Evolutionary conservation across 345 rosid species (phyloP), one percentile per base, ranked within the genome.

Genomic region (Excoecaria cochinchinensis): DNA sequence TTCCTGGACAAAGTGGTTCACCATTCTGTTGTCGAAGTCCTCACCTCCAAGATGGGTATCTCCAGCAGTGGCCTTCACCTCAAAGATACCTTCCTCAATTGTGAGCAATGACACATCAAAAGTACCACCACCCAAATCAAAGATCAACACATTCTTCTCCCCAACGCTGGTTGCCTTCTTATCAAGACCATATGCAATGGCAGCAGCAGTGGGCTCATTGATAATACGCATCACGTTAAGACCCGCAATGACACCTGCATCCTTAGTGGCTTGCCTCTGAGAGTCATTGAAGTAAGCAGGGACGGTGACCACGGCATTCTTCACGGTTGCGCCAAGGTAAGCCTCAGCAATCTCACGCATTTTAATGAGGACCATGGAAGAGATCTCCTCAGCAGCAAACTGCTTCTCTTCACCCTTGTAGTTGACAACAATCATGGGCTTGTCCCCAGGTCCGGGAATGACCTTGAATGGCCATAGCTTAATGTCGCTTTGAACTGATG

Each of bases 1-100:
- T 65, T 58, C 72, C 42, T 75, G 73, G 25, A 67, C 72, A n/a
- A 75, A 68, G 67, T 75, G 78, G 67, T 75, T 75, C 73, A 76
- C 67, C 77, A 64, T 74, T 52, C 77, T 64, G 51, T 74, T 74
- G 46, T 74, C 71, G 1, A 74, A 74, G 48, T 74, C 77, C 64
- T 66, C 77, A 14, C 72, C 77, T 14, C 77, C 72, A 53, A 73
- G 77, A 21, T 66, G 72, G 7, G 72, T 53, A 24, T 66, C 77
- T 14, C 77, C 72, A 0, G 72, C 77, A 3, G 71, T 66, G 22
- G 72, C 64, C 71, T 66, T 74, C 24, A 74, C 77, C 47, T 66
- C 71, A 44, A 74, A 66, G 44, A 53, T 55, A 42, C 66, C 72
- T 65, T 56, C 72, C 14, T 56, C 69, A 56, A 74, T 53, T 12